Conservation (phyloP, 2,329 filamentous ascomycete genomes). For the Coccinonectria pachysandricola region DNA sequence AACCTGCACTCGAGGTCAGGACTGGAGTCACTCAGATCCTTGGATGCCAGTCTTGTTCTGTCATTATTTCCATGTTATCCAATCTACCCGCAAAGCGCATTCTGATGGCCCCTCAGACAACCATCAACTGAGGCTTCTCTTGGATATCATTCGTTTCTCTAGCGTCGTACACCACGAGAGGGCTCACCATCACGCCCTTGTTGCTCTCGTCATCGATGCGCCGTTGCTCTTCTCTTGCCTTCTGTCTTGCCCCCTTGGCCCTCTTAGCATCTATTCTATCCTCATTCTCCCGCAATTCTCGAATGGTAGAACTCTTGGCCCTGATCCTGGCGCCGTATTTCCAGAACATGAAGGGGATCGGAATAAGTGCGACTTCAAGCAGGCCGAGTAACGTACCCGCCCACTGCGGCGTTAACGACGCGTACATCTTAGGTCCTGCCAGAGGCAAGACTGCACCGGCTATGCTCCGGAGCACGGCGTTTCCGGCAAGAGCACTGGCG, state of each 20-base stretch:
- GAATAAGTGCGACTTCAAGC: constrained; percentile 63
- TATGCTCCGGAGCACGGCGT: constrained; percentile 61
- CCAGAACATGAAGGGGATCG: constrained; percentile 74
- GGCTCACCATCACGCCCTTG: constrained; percentile 7
- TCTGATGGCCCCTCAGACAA: no score
- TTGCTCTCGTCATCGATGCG: constrained; percentile 2
- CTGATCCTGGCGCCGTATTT: constrained; percentile 45
- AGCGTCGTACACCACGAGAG: no score
- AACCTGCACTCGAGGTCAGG: no score
- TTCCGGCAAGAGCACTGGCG: constrained; percentile 70
- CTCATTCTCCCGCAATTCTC: constrained; percentile 34
- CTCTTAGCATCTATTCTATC: constrained; percentile 24
- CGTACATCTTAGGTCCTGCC: constrained; percentile 64
- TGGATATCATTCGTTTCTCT: no score
- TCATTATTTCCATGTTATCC: no score
- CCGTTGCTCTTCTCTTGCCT: constrained; percentile 8
- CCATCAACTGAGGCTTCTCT: no score
- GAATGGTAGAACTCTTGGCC: constrained; percentile 37
- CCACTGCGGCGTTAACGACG: constrained; percentile 62
- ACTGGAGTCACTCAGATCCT: no score
- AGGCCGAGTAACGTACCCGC: constrained; percentile 66
- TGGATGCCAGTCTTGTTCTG: no score
- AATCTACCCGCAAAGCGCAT: no score
- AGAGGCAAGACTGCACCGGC: constrained; percentile 72
- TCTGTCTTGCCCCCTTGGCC: constrained; percentile 20